A percentile compares a stretch with the other conserved stretches of the same genome.
phyloP scores from a whole-genome alignment of 2,329 filamentous ascomycete species.

The Boeremia lycopersici region DNA sequence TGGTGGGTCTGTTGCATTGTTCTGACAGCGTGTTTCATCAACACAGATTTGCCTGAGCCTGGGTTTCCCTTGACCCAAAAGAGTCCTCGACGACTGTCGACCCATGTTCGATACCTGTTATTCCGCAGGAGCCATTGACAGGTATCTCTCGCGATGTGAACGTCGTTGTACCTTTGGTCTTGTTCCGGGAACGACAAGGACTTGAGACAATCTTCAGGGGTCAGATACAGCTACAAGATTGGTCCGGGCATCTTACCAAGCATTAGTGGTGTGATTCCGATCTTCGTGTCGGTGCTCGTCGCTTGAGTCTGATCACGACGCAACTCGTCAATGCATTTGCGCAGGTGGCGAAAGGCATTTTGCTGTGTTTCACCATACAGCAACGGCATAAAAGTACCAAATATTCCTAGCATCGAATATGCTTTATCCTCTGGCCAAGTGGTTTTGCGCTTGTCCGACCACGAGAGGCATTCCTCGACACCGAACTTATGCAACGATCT shows the following conservation, averaged over 20 bases:
- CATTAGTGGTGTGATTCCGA: neutral
- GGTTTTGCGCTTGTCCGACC: neutral
- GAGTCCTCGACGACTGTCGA: too few relatives aligned
- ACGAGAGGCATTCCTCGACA: neutral
- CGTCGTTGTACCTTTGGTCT: neutral
- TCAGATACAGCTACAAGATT: neutral
- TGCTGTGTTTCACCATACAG: neutral
- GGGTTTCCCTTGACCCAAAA: too few relatives aligned
- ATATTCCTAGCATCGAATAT: neutral
- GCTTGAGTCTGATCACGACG: neutral
- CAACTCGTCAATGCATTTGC: neutral
- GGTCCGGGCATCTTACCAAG: neutral
- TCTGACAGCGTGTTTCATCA: too few relatives aligned
- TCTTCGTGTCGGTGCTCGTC: too few relatives aligned
- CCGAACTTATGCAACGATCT: neutral
- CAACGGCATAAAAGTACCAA: neutral
- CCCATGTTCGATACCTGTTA: too few relatives aligned
- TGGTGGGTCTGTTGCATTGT: too few relatives aligned
- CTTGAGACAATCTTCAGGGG: neutral
- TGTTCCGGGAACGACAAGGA: neutral
- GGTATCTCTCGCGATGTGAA: too few relatives aligned
- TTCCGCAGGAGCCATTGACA: too few relatives aligned
- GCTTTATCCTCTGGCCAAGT: neutral
- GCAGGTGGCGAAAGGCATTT: neutral
- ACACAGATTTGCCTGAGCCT: too few relatives aligned